A percentile compares a stretch with the other conserved stretches of the same genome.
Evolutionary conservation across 108 stramenopile species (phyloP).

Genomic region (Cyclotella choctawhatcheeana): DNA sequence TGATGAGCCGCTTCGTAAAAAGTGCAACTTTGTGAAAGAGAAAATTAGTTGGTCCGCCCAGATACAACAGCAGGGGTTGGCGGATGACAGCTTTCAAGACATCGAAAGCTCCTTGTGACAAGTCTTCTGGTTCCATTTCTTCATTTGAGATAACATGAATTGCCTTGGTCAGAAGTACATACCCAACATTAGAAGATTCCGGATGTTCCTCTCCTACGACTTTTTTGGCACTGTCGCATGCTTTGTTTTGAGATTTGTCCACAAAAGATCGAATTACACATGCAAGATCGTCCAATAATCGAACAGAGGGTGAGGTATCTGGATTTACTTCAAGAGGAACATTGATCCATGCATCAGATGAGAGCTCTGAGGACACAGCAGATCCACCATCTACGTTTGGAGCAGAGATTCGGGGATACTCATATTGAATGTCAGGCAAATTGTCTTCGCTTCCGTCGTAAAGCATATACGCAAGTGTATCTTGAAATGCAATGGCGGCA

Average conservation of each 20-base stretch:
- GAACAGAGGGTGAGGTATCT: conserved; percentile 74
- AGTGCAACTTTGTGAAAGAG: conserved; percentile 14
- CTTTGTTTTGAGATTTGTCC: conserved; percentile 64
- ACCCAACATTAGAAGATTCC: conserved; percentile 1
- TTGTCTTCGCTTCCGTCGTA: conserved; percentile 76
- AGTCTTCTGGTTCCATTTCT: neutral
- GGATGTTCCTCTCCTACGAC: too few relatives aligned
- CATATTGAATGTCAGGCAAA: conserved; percentile 69
- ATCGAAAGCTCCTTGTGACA: conserved; percentile 14
- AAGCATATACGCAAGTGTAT: conserved; percentile 84
- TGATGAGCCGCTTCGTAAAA: conserved; percentile 15
- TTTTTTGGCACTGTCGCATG: neutral
- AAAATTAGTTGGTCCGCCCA: conserved; percentile 29
- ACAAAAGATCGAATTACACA: conserved; percentile 80
- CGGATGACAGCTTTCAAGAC: conserved; percentile 21
- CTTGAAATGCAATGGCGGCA: conserved; percentile 73
- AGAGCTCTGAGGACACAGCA: conserved; percentile 40
- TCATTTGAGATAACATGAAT: neutral
- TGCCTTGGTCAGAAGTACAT: conserved; percentile 4
- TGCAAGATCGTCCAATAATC: conserved; percentile 75
- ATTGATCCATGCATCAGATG: conserved; percentile 80
- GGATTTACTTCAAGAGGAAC: conserved; percentile 76
- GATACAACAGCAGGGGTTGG: conserved; percentile 18
- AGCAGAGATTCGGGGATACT: conserved; percentile 55
- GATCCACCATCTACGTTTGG: neutral